Evolutionary conservation across 441 rosid species (phyloP), one percentile per base, ranked within the genome.

Genomic region (Cnidoscolus chayamansa): DNA sequence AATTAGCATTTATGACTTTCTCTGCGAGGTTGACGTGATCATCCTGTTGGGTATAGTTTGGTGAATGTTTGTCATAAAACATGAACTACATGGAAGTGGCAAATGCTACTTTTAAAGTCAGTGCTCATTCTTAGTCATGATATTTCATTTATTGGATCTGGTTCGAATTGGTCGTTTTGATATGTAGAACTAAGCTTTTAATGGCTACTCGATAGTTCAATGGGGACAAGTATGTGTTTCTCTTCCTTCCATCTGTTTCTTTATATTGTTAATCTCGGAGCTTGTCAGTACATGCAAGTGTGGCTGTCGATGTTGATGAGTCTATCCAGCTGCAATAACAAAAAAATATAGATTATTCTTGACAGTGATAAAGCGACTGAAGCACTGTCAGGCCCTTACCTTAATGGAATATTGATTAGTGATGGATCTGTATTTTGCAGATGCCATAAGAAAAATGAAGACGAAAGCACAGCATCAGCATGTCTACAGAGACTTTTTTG

Each of bases 391-490:
- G 20, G 72, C 49, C n/a, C 47, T 56, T 55, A 4, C 11, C 35
- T 6, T 13, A 7, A 19, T 47, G 3, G 30, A 10, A 40, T 63
- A 20, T 57, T 45, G 53, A 45, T 55, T 55, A 45, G 13, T 72
- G 63, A 15, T 63, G 51, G 63, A 63, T 19, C 45, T 9, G 11
- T 53, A 54, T 25, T 20, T n/a, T 63, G 75, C 55, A 63, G 69
- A 40, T 63, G 55, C 65, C 10, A 53, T 9, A 17, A 71, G 32
- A 71, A 19, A n/a, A 61, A 71, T 32, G 20, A 63, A 31, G 40
- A 10, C 40, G 5, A 45, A 53, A 50, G 11, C 17, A 7, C 50
- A 56, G 62, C 56, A 17, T 63, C 62, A 45, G 19, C 10, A 9
- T 17, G n/a, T 20, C 32, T 0, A 13, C 59, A 10, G 57, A 8